These are phyloP conservation scores for Penicillium sp. DNA, from an alignment of 2,329 filamentous ascomycete genomes.

Conservation along the genomic window DNA sequence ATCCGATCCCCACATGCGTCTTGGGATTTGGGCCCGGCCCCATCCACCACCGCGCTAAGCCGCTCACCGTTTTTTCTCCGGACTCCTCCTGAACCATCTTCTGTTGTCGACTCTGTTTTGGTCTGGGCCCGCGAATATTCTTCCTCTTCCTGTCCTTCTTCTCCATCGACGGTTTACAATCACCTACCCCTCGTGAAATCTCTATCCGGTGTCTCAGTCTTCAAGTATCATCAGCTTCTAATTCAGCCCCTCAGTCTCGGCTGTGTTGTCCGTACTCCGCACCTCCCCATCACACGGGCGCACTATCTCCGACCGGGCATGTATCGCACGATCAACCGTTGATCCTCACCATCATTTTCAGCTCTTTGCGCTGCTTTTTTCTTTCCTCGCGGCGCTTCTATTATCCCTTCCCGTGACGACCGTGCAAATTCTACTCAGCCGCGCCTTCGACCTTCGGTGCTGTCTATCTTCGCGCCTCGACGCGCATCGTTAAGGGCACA, in stretches of 20 bases:
- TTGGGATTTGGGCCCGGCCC: conserved; percentile 12
- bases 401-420: neutral
- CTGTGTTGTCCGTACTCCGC: conserved; percentile 13
- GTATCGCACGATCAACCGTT: conserved; percentile 29
- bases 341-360: conserved; percentile 16
- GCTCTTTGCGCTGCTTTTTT: neutral
- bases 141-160: conserved; percentile 1
- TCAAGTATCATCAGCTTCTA: neutral
- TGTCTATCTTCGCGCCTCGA: neutral
- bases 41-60: conserved; percentile 25
- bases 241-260: conserved; percentile 1
- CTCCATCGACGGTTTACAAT: neutral
- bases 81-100: conserved; percentile 13
- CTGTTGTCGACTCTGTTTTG: conserved; percentile 10
- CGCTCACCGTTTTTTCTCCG: conserved; percentile 32
- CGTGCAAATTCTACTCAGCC: neutral
- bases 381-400: conserved; percentile 1
- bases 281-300: conserved; percentile 17
- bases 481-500: conserved; percentile 1
- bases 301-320: conserved; percentile 25
- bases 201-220: neutral
- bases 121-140: conserved; percentile 1
- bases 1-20: conserved; percentile 27
- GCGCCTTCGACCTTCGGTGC: no score
- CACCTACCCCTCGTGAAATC: neutral